Base-by-base conservation (phyloP, 768 basidiomycete genomes). In the Aureoboletus auriporus region DNA sequence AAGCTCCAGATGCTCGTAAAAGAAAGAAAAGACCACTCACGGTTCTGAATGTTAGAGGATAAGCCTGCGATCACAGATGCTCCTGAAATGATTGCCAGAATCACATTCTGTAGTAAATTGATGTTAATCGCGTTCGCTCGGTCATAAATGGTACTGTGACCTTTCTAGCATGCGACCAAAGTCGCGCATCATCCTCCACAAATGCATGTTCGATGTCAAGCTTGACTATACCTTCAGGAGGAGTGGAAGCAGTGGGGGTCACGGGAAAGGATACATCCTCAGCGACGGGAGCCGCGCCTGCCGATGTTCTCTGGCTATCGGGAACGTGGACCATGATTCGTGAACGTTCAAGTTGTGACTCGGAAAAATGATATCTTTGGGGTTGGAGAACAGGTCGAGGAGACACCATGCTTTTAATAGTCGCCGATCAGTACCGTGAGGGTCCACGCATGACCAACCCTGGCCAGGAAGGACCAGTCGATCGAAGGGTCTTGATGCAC, bases 131-230 rank as follows among this genome's bases (percentile, higher is more conserved):
- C 13, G 13, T 12, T 38, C 29, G 5, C 6, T 26, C 20, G 8
- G 4, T 14, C 4, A 23, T 8, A 33, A 13, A 27, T 23, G 14
- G 17, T 8, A 44, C 26, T 39, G 51, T 11, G 17, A 82, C 84
- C 74, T 86, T 86, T 54, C 77, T 73, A 27, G 74, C 44, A 34
- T 62, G 52, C 6, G 80, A 76, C 84, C 84, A 86, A 46, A 60
- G 56, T 33, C 84, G 75, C 1, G 84, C 84, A 63, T 86, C 84
- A 55, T 86, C 75, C 8, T 70, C 64, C 14, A 86, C 83, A 20
- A 51, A 23, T 8, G 58, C 63, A 45, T 72, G 72, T 43, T 72
- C 72, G 13, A 72, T 71, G 39, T 72, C 73, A 17, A 44, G 51
- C 35, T 59, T 52, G 29, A 38, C 17, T 11, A 34, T 17, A 16